Evolutionary conservation across 225 moss, liverwort and hornwort species (phyloP), one percentile per base, ranked within the genome.

Genomic region (Physcomitrellopsis africana): DNA sequence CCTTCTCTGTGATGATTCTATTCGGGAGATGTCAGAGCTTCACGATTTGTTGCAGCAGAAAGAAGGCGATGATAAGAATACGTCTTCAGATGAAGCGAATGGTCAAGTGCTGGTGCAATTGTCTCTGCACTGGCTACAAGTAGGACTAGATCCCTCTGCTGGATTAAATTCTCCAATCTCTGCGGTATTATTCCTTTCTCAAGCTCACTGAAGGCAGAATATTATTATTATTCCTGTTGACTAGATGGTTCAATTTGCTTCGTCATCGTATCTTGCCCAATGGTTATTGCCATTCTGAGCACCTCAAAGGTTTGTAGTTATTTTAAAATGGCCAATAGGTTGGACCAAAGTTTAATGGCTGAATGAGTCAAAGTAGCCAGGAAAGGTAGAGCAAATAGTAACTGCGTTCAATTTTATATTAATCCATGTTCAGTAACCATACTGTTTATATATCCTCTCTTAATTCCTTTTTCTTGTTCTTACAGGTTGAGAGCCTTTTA

Each of bases 401-500:
- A 12, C 56, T 51, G 1, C 44, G 49, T 32, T 49, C 13, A 43
- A 44, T 56, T 11, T 72, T 43, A 43, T 51, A 16, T 56, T 7
- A 55, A 54, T 66, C 26, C 27, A 13, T 62, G 26, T 67, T 14
- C 56, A 61, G 49, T 41, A 9, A 10, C 32, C 7, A 51, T 76
- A 27, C 54, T 80, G 76, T 37, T 37, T 4, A 5, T 37, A 37
- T 37, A 37, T 37, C 32, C 4, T 18, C 67, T 64, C 80, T 51
- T 66, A 51, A 67, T 51, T 46, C 54, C 41, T 64, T 80, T 52
- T 76, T 74, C 43, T 22, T 77, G 9, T 72, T 14, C 46, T 69
- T 81, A 75, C 86, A 99, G 97, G 92, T 99, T 58, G 90, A 95
- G 81, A 86, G 81, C 64, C 72, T 99, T 65, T 85, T 99, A 77